phyloP scores from a whole-genome alignment of 78 protist genomes.

The Polysphondylium violaceum region DNA sequence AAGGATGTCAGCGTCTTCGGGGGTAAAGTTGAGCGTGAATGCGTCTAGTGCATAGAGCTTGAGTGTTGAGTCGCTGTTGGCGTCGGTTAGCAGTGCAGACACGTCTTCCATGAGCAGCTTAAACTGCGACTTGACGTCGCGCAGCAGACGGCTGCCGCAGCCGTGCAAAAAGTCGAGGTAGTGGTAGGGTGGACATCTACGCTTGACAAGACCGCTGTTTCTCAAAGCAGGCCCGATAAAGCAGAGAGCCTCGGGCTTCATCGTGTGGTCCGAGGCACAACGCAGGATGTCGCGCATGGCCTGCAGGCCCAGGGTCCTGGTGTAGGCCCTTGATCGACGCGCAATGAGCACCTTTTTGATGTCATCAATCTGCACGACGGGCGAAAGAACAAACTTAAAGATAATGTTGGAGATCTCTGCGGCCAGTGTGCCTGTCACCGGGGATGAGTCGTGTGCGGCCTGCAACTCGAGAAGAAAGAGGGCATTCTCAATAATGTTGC shows the following conservation, averaged over 20 bases:
- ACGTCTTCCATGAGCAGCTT: slow-evolving; percentile 69
- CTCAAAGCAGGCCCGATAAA: slow-evolving; percentile 80
- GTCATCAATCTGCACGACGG: slow-evolving; percentile 25
- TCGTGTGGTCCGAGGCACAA: slow-evolving; percentile 61
- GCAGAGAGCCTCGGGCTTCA: slow-evolving; percentile 71
- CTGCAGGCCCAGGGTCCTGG: slow-evolving; percentile 52
- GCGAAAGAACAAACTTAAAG: slow-evolving; percentile 47
- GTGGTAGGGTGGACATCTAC: slow-evolving; percentile 73
- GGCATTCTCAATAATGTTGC: slow-evolving; percentile 43
- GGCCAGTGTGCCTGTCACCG: neutral
- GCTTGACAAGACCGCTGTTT: slow-evolving; percentile 54
- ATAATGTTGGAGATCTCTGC: neutral
- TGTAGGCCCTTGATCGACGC: slow-evolving; percentile 58
- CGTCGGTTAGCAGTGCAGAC: slow-evolving; percentile 27
- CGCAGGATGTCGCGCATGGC: slow-evolving; percentile 62
- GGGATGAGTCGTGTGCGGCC: neutral
- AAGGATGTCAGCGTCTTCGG: slow-evolving; percentile 69
- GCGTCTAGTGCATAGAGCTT: slow-evolving; percentile 71
- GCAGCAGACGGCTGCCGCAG: slow-evolving; percentile 26
- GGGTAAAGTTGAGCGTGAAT: slow-evolving; percentile 60
- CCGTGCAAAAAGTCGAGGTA: slow-evolving; percentile 79
- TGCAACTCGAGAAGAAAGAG: slow-evolving; percentile 59
- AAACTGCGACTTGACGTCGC: slow-evolving; percentile 32
- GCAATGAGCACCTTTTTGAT: slow-evolving; percentile 47
- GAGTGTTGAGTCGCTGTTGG: slow-evolving; percentile 34